phyloP scores from a whole-genome alignment of 2,329 filamentous ascomycete species.

The Aureobasidium zeae region DNA sequence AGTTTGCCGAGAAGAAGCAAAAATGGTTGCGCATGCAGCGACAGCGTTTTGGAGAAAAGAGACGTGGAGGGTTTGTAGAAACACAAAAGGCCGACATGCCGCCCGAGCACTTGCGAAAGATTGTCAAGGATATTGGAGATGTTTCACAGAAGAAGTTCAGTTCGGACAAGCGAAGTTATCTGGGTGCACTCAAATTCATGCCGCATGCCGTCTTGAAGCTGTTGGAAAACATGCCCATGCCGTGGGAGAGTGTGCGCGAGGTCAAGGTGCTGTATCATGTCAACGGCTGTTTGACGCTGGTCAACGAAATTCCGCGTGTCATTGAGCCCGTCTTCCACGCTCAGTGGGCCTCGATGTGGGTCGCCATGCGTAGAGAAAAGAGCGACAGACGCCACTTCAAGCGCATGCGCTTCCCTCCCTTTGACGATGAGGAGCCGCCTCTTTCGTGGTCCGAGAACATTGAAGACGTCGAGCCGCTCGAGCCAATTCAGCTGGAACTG shows the following conservation, averaged over 20 bases:
- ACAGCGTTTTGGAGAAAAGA: conserved; percentile 92
- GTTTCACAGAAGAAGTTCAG: conserved; percentile 99
- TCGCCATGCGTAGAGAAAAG: conserved; percentile 96
- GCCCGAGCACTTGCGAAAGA: conserved; percentile 94
- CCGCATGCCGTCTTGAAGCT: conserved; percentile 95
- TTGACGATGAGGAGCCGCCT: conserved; percentile 96
- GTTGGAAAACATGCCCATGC: conserved; percentile 99
- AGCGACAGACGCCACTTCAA: conserved; percentile 94
- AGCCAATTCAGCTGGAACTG: conserved; percentile 97
- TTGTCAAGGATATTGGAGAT: conserved; percentile 96
- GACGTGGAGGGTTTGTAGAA: conserved; percentile 92
- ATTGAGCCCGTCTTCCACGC: conserved; percentile 97
- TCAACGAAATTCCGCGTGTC: conserved; percentile 92
- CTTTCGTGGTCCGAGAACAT: conserved; percentile 98
- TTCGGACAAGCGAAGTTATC: conserved; percentile 94
- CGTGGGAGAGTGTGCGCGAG: conserved; percentile 91
- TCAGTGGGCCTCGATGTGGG: conserved; percentile 99
- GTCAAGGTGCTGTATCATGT: conserved; percentile 98
- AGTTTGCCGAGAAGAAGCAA: conserved; percentile 97
- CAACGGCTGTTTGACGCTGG: conserved; percentile 90
- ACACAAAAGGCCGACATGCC: conserved; percentile 99
- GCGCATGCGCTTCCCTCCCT: conserved; percentile 96
- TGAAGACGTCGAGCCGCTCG: conserved; percentile 92
- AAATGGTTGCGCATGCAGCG: conserved; percentile 92
- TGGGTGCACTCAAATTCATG: conserved; percentile 98